Conservation (phyloP, 306 rosid genomes). For the Sicyos baderoa region DNA sequence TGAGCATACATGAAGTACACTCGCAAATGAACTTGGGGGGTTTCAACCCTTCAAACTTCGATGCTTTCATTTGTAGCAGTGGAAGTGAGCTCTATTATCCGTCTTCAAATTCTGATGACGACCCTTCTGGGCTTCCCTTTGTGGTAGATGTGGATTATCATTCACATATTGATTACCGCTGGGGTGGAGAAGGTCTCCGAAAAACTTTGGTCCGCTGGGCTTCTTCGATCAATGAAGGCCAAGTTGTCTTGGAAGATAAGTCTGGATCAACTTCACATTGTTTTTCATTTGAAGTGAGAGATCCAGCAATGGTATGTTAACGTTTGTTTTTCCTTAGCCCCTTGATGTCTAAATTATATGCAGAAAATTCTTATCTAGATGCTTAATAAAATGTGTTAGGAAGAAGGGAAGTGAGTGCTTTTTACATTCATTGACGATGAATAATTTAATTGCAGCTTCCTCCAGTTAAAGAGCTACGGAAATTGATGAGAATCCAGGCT, state of each 20-base stretch:
- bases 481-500: slow-evolving; percentile 45
- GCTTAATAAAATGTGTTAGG: not conserved
- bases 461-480: slow-evolving; percentile 37
- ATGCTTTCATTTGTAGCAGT: slow-evolving; percentile 44
- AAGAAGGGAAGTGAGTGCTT: not conserved
- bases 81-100: slow-evolving; percentile 51
- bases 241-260: slow-evolving; percentile 27
- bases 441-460: slow-evolving; percentile 33
- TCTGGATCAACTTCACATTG: slow-evolving; percentile 38
- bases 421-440: not conserved
- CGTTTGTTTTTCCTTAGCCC: not conserved
- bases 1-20: slow-evolving; percentile 32
- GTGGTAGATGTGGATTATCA: slow-evolving; percentile 41
- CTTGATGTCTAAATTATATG: not conserved
- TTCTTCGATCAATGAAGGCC: slow-evolving; percentile 31
- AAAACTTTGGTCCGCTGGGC: slow-evolving; percentile 50
- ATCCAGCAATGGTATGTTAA: slow-evolving; percentile 30
- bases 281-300: slow-evolving; percentile 34
- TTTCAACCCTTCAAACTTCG: slow-evolving; percentile 33
- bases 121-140: slow-evolving; percentile 46
- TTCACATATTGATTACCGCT: slow-evolving; percentile 41
- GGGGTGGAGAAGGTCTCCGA: slow-evolving; percentile 54
- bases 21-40: slow-evolving; percentile 36
- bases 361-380: not conserved
- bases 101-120: slow-evolving; percentile 31